Evolutionary conservation across 257 asterid species (phyloP).

Genomic region (Scutellaria galericulata): DNA sequence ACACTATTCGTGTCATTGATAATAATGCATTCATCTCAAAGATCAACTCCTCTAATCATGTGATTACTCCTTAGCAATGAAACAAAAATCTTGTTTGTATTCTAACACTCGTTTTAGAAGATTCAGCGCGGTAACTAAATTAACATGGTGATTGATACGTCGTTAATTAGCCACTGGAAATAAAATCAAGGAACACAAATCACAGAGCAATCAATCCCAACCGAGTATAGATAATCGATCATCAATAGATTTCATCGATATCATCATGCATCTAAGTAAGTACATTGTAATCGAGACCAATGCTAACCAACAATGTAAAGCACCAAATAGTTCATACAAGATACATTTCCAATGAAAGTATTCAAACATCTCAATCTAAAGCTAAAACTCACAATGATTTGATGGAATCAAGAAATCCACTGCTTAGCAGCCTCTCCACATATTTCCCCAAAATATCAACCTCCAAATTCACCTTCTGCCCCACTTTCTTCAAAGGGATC

Average conservation of each 20-base stretch:
- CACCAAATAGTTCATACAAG: not conserved
- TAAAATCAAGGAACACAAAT: not conserved
- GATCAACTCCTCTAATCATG: too few species aligned
- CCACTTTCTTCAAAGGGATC: constrained; percentile 74
- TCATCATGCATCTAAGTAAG: not conserved
- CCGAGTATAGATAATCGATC: not conserved
- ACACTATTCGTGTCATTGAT: too few species aligned
- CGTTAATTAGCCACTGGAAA: not conserved
- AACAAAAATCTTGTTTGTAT: too few species aligned
- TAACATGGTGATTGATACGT: not conserved
- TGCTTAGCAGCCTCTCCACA: constrained; percentile 77
- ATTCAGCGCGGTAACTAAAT: too few species aligned
- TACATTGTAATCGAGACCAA: not conserved
- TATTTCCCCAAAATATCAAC: constrained; percentile 92
- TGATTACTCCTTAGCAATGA: too few species aligned
- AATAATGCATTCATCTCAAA: too few species aligned
- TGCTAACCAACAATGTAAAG: not conserved
- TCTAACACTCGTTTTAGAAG: too few species aligned
- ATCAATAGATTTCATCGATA: not conserved
- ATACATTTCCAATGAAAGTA: not conserved
- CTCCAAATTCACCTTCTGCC: constrained; percentile 89
- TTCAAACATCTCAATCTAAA: constrained; percentile 13
- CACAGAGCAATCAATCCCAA: not conserved
- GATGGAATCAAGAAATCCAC: constrained; percentile 58
- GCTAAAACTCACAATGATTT: constrained; percentile 40